Conservation (phyloP, 2,329 filamentous ascomycete species). For the Erysiphe pulchra region DNA sequence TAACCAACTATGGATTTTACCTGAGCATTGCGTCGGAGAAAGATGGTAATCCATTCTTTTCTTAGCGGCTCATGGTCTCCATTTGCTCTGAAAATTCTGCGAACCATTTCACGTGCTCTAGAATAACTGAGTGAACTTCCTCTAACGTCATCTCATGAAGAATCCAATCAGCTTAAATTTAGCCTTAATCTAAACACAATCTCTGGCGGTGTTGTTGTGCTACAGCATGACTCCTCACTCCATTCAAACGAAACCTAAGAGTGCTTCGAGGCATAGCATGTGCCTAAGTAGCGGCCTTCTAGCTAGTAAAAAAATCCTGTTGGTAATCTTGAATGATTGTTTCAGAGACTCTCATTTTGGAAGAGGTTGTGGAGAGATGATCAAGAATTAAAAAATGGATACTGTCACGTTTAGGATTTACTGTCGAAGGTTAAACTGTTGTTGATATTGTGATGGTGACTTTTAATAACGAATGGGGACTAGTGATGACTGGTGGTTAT, state of each 20-base stretch:
- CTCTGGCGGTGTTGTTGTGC: not conserved
- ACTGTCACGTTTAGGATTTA: too few relatives aligned
- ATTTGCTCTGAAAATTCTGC: not conserved
- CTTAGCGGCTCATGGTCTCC: not conserved
- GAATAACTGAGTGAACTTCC: not conserved
- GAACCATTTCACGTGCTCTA: not conserved
- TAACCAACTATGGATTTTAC: not conserved
- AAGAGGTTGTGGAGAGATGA: not conserved
- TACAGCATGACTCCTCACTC: not conserved
- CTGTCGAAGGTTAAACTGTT: too few relatives aligned
- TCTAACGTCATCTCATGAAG: not conserved
- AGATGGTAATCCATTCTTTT: not conserved
- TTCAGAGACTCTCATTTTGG: not conserved
- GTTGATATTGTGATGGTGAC: too few relatives aligned
- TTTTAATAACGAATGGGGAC: too few relatives aligned
- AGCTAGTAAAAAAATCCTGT: not conserved
- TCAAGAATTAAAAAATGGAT: too few relatives aligned
- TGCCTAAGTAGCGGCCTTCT: not conserved
- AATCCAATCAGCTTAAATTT: not conserved
- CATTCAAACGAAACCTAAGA: not conserved
- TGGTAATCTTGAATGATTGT: not conserved
- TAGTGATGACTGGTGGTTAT: too few relatives aligned
- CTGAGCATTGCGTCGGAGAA: not conserved
- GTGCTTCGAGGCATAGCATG: not conserved
- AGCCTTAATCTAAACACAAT: not conserved